Conservation (phyloP, 1,139 yeast genomes). For the Candida sp. region DNA sequence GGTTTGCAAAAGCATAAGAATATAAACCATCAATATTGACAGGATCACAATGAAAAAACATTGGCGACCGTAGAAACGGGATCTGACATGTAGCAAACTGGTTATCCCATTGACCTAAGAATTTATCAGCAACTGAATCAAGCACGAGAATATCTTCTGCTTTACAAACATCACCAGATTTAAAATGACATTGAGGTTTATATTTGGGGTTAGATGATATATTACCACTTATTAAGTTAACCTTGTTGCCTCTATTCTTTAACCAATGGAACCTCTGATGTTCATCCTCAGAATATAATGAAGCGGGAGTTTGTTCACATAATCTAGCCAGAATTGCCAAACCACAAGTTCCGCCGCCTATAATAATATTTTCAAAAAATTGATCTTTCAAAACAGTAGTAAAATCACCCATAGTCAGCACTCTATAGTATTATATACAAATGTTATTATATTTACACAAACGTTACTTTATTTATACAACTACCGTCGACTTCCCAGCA, state of each 20-base stretch:
- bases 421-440: too few species aligned
- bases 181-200: slow-evolving; percentile 11
- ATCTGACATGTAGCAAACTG: slow-evolving; percentile 43
- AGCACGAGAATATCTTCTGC: slow-evolving; percentile 30
- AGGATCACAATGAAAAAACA: slow-evolving; percentile 51
- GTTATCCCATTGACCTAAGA: slow-evolving; percentile 43
- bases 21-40: slow-evolving; percentile 42
- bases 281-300: slow-evolving; percentile 39
- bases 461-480: background rate
- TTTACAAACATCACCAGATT: slow-evolving; percentile 14
- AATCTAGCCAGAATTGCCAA: slow-evolving; percentile 33
- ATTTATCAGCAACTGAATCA: slow-evolving; percentile 25
- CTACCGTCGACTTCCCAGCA: background rate
- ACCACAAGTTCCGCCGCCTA: slow-evolving; percentile 43
- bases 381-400: slow-evolving; percentile 10
- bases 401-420: background rate
- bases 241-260: slow-evolving; percentile 24
- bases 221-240: slow-evolving; percentile 18
- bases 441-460: too few species aligned
- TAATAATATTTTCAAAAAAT: slow-evolving; percentile 28
- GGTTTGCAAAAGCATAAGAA: slow-evolving; percentile 32
- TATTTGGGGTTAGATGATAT: slow-evolving; percentile 13
- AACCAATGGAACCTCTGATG: slow-evolving; percentile 43
- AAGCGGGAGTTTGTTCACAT: slow-evolving; percentile 36
- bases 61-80: slow-evolving; percentile 45